Conservation (phyloP, 2,329 filamentous ascomycete species). For the Trichoderma koningiopsis region DNA sequence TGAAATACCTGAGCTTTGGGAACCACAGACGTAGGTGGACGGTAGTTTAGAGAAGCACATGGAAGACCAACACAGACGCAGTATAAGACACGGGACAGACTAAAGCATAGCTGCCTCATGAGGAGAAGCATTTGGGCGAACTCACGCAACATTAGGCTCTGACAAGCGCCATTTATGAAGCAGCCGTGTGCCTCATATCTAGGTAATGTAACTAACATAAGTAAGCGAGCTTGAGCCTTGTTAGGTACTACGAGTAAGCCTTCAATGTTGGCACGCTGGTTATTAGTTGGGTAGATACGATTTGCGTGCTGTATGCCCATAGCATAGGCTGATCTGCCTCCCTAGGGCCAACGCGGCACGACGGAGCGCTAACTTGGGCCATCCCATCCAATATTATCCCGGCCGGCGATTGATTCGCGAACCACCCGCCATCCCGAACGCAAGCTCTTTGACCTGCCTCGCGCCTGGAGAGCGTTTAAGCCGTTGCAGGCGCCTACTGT, state of each 20-base stretch:
- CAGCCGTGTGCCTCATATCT: not conserved
- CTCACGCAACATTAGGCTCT: not conserved
- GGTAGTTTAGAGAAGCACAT: not conserved
- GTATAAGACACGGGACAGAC: not conserved
- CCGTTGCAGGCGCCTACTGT: not conserved
- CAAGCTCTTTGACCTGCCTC: conserved; percentile 19
- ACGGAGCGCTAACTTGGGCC: conserved; percentile 3
- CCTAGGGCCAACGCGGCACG: not conserved
- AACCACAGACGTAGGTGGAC: not conserved
- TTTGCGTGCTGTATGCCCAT: not conserved
- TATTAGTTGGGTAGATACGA: not conserved
- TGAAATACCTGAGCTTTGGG: not conserved
- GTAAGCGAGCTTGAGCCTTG: not conserved
- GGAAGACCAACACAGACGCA: not conserved
- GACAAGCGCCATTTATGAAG: not conserved
- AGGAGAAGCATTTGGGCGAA: not conserved
- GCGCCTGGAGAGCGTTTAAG: not conserved
- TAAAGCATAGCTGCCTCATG: not conserved
- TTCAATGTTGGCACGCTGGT: not conserved
- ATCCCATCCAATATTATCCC: conserved; percentile 15
- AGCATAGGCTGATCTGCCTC: too few relatives aligned
- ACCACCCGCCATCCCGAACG: conserved; percentile 9
- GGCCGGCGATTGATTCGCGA: conserved; percentile 19
- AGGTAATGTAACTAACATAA: not conserved
- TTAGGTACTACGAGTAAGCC: not conserved